Conservation (phyloP, 2,329 filamentous ascomycete species). For the Aspergillus pseudoviridinutans region DNA sequence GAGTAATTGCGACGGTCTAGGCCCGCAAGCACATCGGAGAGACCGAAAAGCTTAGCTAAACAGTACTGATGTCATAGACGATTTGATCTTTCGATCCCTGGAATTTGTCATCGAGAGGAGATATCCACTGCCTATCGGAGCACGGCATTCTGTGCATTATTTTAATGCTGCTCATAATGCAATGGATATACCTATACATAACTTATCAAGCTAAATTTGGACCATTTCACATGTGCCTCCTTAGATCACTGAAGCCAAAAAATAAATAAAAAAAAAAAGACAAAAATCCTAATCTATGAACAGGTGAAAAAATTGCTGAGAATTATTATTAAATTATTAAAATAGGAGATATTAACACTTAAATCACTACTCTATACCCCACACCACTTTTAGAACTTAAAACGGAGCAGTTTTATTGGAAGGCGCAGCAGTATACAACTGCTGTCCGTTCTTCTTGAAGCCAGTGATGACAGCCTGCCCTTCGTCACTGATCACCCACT, state of each 20-base stretch:
- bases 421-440: conserved; percentile 38
- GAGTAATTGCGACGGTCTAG: background rate
- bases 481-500: conserved; percentile 36
- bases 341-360: background rate
- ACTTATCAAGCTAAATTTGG: too few species aligned
- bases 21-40: too few species aligned
- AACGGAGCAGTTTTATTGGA: conserved; percentile 10
- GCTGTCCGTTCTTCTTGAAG: conserved; percentile 38
- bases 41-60: background rate
- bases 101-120: background rate
- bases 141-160: too few species aligned
- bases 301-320: too few species aligned
- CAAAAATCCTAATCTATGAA: too few species aligned
- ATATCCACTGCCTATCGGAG: too few species aligned
- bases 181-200: too few species aligned
- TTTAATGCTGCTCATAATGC: too few species aligned
- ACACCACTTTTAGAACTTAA: background rate
- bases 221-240: too few species aligned
- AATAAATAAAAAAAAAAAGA: too few species aligned
- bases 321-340: too few species aligned
- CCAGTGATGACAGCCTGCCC: conserved; percentile 35
- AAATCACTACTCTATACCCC: background rate
- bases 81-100: background rate
- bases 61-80: background rate
- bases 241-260: too few species aligned